Conservation (phyloP, 192 early-diverging fungal species). For the Rhizophagus sp. region DNA sequence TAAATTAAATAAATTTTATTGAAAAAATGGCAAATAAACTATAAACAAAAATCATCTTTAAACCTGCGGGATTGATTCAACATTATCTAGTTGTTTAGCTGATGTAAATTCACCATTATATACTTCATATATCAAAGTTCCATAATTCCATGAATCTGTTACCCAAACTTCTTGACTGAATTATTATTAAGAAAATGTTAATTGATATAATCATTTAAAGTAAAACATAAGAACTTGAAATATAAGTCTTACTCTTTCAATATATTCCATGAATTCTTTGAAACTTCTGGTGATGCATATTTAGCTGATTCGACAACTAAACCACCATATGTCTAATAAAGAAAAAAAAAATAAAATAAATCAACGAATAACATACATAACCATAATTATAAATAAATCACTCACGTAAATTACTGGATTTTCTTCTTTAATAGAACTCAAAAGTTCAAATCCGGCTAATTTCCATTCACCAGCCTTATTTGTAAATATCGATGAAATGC, state of each 20-base stretch:
- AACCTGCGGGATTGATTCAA: constrained; percentile 61
- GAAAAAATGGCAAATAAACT: not conserved
- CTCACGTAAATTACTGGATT: constrained; percentile 60
- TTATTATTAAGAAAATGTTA: not conserved
- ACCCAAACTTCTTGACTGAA: constrained; percentile 50
- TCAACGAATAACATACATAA: not conserved
- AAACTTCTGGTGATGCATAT: constrained; percentile 76
- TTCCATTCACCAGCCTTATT: constrained; percentile 96
- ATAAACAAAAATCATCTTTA: not conserved
- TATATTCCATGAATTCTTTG: constrained; percentile 58
- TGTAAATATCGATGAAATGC: constrained; percentile 76
- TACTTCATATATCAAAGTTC: constrained; percentile 77
- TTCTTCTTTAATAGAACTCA: constrained; percentile 72
- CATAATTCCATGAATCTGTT: constrained; percentile 83
- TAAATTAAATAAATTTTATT: not conserved
- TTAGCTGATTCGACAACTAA: constrained; percentile 61
- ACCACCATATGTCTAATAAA: constrained; percentile 59
- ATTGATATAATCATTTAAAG: not conserved
- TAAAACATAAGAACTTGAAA: not conserved
- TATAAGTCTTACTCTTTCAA: constrained; percentile 56
- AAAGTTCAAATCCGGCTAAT: constrained; percentile 84
- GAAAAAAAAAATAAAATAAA: not conserved
- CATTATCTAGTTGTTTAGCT: constrained; percentile 48
- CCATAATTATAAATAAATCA: not conserved
- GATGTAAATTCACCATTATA: constrained; percentile 67